Conservation (phyloP, 2,329 filamentous ascomycete species). For the Microdochium bolleyi region DNA sequence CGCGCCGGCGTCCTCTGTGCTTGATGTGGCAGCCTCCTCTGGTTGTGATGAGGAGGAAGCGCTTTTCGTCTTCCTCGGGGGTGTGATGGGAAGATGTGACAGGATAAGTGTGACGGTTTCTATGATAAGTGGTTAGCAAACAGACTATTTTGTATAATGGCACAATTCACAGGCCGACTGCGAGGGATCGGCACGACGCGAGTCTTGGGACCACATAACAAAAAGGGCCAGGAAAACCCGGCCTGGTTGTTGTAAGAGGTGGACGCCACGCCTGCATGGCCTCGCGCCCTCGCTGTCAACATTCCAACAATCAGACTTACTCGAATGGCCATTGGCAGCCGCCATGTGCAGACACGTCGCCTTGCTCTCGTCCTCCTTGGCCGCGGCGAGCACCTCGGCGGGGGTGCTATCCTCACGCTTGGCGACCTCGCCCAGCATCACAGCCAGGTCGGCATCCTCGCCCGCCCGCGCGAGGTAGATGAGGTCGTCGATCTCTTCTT, state of each 20-base stretch:
- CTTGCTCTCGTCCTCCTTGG: slow-evolving; percentile 62
- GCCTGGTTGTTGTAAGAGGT: too few species aligned
- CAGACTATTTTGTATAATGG: too few species aligned
- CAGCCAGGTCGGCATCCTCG: slow-evolving; percentile 61
- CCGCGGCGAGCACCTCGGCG: slow-evolving; percentile 59
- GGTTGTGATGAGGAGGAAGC: slow-evolving; percentile 8
- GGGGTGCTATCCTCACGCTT: slow-evolving; percentile 50
- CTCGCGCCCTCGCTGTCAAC: slow-evolving; percentile 14
- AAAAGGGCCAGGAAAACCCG: too few species aligned
- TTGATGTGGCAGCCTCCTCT: slow-evolving; percentile 7
- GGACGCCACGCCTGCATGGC: too few species aligned
- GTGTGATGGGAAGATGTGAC: slow-evolving; percentile 23
- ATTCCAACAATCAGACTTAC: slow-evolving; percentile 36
- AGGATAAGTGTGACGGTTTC: slow-evolving; percentile 39
- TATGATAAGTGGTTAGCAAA: slow-evolving; percentile 4
- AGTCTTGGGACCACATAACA: too few species aligned
- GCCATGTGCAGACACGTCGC: slow-evolving; percentile 89
- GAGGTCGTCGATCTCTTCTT: slow-evolving; percentile 85
- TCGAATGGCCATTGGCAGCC: slow-evolving; percentile 78
- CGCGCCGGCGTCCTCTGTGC: slow-evolving; percentile 29
- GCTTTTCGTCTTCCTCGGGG: slow-evolving; percentile 5
- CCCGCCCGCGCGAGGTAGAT: slow-evolving; percentile 79
- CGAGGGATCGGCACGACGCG: too few species aligned
- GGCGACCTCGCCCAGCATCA: slow-evolving; percentile 49
- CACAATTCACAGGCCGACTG: too few species aligned